Evolutionary conservation across 2,329 filamentous ascomycete genomes (phyloP).

Genomic region (Fonsecaea multimorphosa): DNA sequence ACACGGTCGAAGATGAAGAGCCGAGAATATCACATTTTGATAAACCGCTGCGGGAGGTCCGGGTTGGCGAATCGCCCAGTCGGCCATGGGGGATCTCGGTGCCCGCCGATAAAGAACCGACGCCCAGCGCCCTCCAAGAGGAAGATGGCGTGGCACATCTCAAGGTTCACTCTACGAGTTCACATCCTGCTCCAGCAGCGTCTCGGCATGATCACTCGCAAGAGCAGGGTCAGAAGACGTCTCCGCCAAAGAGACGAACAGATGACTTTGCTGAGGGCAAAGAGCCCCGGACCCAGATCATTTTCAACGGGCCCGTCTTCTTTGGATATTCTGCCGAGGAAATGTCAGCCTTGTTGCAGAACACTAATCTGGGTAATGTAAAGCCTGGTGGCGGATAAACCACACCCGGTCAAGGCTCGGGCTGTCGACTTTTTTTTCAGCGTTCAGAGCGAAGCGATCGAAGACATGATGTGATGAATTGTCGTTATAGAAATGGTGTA

Average conservation of each 20-base stretch:
- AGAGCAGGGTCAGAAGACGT: slow-evolving; percentile 34
- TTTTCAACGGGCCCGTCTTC: slow-evolving; percentile 93
- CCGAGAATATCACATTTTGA: slow-evolving; percentile 79
- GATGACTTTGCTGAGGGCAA: slow-evolving; percentile 14
- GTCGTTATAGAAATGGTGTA: slow-evolving; percentile 15
- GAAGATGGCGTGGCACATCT: slow-evolving; percentile 28
- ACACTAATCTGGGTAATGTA: slow-evolving; percentile 21
- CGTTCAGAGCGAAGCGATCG: slow-evolving; percentile 34
- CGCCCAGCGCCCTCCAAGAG: slow-evolving; percentile 42
- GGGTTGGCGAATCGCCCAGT: slow-evolving; percentile 92
- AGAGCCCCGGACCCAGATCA: slow-evolving; percentile 66
- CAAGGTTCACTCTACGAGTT: slow-evolving; percentile 28
- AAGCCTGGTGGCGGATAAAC: slow-evolving; percentile 10
- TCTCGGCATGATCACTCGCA: slow-evolving; percentile 17
- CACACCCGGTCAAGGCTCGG: neutral
- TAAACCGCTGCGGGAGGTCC: slow-evolving; percentile 81
- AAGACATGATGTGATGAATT: slow-evolving; percentile 23
- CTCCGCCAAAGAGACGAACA: slow-evolving; percentile 22
- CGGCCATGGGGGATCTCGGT: slow-evolving; percentile 91
- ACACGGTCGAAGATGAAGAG: slow-evolving; percentile 54
- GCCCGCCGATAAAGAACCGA: slow-evolving; percentile 61
- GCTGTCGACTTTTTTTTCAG: slow-evolving; percentile 15
- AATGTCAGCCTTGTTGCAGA: slow-evolving; percentile 74
- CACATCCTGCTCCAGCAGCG: slow-evolving; percentile 38
- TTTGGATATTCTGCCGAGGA: slow-evolving; percentile 88